Conservation (phyloP, 306 rosid genomes). For the Bauhinia variegata region DNA sequence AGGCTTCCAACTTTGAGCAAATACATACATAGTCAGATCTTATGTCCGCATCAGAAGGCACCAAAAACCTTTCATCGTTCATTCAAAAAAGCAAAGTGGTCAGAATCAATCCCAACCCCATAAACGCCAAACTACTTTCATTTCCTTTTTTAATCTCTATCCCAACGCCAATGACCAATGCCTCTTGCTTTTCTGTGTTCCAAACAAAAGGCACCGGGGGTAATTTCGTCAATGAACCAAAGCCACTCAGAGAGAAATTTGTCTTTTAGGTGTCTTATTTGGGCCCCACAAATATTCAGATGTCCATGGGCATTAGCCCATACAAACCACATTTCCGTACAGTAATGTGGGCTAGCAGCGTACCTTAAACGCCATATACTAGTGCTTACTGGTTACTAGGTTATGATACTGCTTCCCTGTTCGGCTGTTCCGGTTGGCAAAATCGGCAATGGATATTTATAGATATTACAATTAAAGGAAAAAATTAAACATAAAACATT, state of each 20-base stretch:
- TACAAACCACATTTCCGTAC: constrained; percentile 44
- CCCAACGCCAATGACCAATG: too few relatives aligned
- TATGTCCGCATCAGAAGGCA: constrained; percentile 52
- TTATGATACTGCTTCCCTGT: too few relatives aligned
- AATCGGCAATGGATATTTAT: too few relatives aligned
- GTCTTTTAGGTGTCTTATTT: constrained; percentile 51
- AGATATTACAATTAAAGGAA: too few relatives aligned
- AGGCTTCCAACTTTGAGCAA: constrained; percentile 38
- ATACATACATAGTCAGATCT: too few relatives aligned
- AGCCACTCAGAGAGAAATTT: constrained; percentile 4
- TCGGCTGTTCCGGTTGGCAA: too few relatives aligned
- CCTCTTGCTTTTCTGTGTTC: too few relatives aligned
- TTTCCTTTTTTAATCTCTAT: constrained; percentile 30
- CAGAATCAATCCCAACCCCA: constrained; percentile 20
- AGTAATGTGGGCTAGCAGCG: constrained; percentile 30
- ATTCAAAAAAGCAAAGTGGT: constrained; percentile 51
- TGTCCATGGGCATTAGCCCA: constrained; percentile 50
- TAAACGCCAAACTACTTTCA: background rate
- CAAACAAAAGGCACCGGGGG: background rate
- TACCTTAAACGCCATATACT: too few relatives aligned
- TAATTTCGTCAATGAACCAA: background rate
- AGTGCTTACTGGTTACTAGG: too few relatives aligned
- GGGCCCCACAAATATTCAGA: constrained; percentile 45
- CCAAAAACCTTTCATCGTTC: constrained; percentile 52
- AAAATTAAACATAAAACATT: too few relatives aligned